Percentiles rank a stretch among this genome's conserved stretches.
Conservation (phyloP, 2,329 filamentous ascomycete genomes). For the Sclerotinia sclerotiorum region DNA sequence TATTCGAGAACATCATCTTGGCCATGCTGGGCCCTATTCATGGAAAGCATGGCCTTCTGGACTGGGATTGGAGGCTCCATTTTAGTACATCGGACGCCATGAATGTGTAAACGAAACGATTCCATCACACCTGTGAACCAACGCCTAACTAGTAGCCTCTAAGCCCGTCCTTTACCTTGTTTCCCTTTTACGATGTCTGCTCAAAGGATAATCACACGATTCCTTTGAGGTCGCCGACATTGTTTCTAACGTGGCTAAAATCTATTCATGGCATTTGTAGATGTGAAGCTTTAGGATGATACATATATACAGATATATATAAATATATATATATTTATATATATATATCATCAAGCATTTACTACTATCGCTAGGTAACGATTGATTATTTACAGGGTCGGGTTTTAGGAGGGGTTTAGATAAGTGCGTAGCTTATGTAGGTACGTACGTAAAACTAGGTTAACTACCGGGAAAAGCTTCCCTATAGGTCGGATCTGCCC, state of each 20-base stretch:
- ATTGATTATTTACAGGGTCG: neutral
- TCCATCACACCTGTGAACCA: neutral
- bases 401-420: neutral
- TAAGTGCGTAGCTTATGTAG: neutral
- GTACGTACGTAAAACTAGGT: constrained; percentile 1
- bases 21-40: neutral
- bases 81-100: constrained; percentile 8
- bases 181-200: neutral
- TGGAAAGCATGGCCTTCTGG: constrained; percentile 1
- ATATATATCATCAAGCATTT: neutral
- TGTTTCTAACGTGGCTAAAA: neutral
- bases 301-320: neutral
- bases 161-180: constrained; percentile 3
- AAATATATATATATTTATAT: no score
- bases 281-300: neutral
- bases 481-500: neutral
- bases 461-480: neutral
- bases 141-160: neutral
- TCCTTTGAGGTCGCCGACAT: constrained; percentile 19
- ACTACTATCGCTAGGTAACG: neutral
- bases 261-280: constrained; percentile 19
- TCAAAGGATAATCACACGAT: constrained; percentile 6
- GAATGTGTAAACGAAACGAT: constrained; percentile 3
- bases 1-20: constrained; percentile 11
- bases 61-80: constrained; percentile 8